phyloP scores from a whole-genome alignment of 176 grass and related monocot genomes.

The Calamus simplicifolius region DNA sequence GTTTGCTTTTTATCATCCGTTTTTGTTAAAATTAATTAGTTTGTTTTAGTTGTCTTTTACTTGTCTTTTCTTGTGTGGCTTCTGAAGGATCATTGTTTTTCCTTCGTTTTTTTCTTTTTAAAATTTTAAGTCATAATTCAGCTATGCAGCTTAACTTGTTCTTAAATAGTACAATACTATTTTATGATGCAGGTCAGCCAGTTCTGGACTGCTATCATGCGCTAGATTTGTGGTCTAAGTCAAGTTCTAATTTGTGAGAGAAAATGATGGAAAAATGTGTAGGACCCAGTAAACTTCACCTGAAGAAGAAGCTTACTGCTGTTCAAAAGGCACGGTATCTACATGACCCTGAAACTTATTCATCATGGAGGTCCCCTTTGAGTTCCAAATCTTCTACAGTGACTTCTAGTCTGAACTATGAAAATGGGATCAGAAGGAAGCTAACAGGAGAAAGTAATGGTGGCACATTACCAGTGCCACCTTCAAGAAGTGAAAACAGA shows the following conservation, averaged over 20 bases:
- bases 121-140: too few species aligned
- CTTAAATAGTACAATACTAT: too few species aligned
- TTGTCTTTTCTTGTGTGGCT: too few species aligned
- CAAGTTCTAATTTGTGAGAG: not conserved
- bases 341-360: constrained; percentile 60
- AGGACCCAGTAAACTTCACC: constrained; percentile 75
- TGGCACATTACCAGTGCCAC: constrained; percentile 18
- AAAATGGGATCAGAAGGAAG: constrained; percentile 11
- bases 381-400: constrained; percentile 31
- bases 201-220: too few species aligned
- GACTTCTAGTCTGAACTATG: constrained; percentile 26
- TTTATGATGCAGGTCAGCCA: too few species aligned
- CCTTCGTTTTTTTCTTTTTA: too few species aligned
- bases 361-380: constrained; percentile 57
- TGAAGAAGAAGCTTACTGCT: constrained; percentile 63
- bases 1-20: too few species aligned
- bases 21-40: too few species aligned
- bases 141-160: too few species aligned
- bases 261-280: constrained; percentile 48
- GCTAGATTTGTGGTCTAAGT: too few species aligned
- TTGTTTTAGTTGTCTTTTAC: too few species aligned
- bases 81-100: too few species aligned
- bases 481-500: constrained; percentile 40
- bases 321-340: constrained; percentile 47
- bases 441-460: constrained; percentile 16